A percentile compares a stretch with the other conserved stretches of the same genome.
Evolutionary conservation across 1,139 yeast genomes (phyloP).

Genomic region (Debaryomyces coudertii): DNA sequence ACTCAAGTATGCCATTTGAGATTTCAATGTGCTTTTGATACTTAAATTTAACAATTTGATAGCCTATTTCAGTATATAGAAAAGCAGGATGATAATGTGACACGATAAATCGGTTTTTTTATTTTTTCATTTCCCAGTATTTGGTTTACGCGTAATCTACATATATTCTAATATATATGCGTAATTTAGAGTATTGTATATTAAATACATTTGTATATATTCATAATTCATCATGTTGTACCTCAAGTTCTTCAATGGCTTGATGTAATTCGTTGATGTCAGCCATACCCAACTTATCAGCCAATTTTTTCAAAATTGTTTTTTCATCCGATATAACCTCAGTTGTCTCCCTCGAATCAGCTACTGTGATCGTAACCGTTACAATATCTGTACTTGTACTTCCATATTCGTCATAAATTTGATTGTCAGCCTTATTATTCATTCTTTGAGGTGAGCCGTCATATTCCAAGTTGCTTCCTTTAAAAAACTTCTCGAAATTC

Average conservation of each 20-base stretch:
- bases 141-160: background rate
- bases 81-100: background rate
- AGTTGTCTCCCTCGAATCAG: background rate
- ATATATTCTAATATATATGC: background rate
- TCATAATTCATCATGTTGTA: conserved; percentile 6
- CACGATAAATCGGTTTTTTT: background rate
- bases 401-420: background rate
- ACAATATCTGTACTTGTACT: conserved; percentile 4
- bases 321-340: background rate
- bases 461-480: background rate
- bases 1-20: conserved; percentile 8
- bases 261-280: conserved; percentile 2
- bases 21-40: background rate
- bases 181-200: conserved; percentile 1
- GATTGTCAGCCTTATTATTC: background rate
- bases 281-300: background rate
- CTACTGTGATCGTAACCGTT: conserved; percentile 6
- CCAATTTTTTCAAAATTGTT: background rate
- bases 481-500: conserved; percentile 30
- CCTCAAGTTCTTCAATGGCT: conserved; percentile 4
- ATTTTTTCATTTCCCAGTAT: background rate
- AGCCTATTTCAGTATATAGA: background rate
- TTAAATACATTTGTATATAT: background rate
- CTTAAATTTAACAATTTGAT: background rate
- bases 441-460: background rate